Conservation (phyloP, 108 stramenopile species). For the Hondaea fermentalgiana region DNA sequence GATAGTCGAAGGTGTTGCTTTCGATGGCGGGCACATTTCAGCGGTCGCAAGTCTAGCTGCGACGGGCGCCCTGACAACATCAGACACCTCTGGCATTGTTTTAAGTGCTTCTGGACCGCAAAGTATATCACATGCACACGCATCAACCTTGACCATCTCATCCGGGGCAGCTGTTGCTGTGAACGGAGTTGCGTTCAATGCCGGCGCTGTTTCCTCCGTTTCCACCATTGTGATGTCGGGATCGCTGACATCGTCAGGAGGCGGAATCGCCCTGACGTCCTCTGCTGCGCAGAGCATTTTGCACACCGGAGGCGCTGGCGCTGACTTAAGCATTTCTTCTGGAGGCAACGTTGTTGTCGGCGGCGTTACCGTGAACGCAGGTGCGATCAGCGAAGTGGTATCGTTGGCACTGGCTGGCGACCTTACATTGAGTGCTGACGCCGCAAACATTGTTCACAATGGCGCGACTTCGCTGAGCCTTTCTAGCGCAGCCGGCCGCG, state of each 20-base stretch:
- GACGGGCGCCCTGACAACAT: not conserved
- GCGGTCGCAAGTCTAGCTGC: not conserved
- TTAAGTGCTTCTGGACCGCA: not conserved
- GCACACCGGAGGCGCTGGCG: not conserved
- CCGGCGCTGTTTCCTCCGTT: not conserved
- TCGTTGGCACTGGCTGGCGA: not conserved
- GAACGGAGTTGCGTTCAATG: not conserved
- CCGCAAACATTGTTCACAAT: not conserved
- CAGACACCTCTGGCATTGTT: not conserved
- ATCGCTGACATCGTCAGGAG: not conserved
- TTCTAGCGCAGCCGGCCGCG: not conserved
- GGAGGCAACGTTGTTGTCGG: not conserved
- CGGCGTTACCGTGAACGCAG: not conserved
- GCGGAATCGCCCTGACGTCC: not conserved
- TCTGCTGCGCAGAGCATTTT: not conserved
- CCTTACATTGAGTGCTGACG: not conserved
- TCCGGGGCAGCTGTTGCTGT: not conserved
- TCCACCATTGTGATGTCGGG: not conserved
- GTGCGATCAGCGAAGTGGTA: not conserved
- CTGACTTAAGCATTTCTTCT: not conserved
- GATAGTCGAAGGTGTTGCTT: not conserved
- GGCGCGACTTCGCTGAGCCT: not conserved
- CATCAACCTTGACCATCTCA: not conserved
- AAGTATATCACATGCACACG: not conserved
- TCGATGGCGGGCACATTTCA: not conserved